Evolutionary conservation across 805 yeast species (phyloP), one percentile per base, ranked within the genome.

Genomic region (Starmerella powellii): DNA sequence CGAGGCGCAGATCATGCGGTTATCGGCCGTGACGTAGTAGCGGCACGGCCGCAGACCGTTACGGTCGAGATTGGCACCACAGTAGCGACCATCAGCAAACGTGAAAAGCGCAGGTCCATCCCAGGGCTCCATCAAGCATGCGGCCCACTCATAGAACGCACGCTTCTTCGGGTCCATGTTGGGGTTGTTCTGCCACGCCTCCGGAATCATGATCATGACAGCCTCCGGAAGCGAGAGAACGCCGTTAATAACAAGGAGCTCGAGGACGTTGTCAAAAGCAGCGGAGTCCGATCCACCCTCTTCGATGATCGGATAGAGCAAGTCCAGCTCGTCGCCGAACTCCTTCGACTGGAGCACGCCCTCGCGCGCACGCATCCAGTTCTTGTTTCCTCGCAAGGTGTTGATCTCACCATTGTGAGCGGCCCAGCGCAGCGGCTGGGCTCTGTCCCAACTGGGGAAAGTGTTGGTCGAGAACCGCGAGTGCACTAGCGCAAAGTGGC

Each of bases 381-480:
- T 88, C 66, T 88, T 91, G 74, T 88, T 88, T 54, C 98, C 98
- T 63, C 97, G 76, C 59, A 88, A 67, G 31, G 98, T 88, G 66
- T 88, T 88, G 63, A 88, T 91, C 66, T 88, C 98, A 71, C 98
- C 98, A 63, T 88, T 88, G 67, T 88, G 98, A 31, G 98, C 98
- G 26, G 94, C 84, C 80, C 93, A 80, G 63, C 97, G 73, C 58
- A 88, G 72, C 37, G 98, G 98, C 66, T 88, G 98, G 19, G 98
- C 97, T 65, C 98, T 77, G 66, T 91, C 98, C 98, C 98, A 88
- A n/a, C 95, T 85, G 37, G 98, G 98, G 76, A 88, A 88, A 37
- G 98, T 88, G 64, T 88, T 88, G 26, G 98, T 88, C 44, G 96
- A 86, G 71, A 88, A 88, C 62, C 98, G 77, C 19, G 97, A 87